Evolutionary conservation across 768 basidiomycete genomes (phyloP).

Genomic region (Leccinum boreale): DNA sequence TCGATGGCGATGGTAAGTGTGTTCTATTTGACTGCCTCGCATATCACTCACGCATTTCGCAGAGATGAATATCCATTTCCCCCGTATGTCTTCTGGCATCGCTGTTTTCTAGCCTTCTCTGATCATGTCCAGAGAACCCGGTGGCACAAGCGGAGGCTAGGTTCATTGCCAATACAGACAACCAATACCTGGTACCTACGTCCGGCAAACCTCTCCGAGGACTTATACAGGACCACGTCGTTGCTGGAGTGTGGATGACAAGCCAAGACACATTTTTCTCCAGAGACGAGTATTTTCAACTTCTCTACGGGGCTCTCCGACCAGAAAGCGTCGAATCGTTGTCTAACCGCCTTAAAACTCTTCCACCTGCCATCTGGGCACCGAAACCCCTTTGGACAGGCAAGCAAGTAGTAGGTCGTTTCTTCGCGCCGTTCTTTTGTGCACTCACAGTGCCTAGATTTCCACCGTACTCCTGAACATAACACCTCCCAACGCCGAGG

Average conservation of each 20-base stretch:
- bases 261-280: conserved; percentile 92
- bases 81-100: conserved; percentile 56
- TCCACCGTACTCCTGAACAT: conserved; percentile 93
- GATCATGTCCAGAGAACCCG: conserved; percentile 68
- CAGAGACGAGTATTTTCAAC: conserved; percentile 92
- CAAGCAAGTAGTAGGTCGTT: conserved; percentile 80
- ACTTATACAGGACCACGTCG: conserved; percentile 97
- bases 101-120: neutral
- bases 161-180: conserved; percentile 95
- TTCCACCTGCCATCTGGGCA: conserved; percentile 92
- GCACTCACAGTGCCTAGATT: conserved; percentile 49
- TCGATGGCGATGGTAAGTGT: conserved; percentile 81
- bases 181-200: conserved; percentile 98
- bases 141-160: conserved; percentile 92
- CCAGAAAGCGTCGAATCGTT: conserved; percentile 75
- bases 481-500: conserved; percentile 73
- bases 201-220: conserved; percentile 97
- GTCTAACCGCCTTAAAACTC: conserved; percentile 61
- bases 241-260: conserved; percentile 99
- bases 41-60: conserved; percentile 6
- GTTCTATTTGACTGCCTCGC: neutral
- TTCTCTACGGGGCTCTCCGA: conserved; percentile 89
- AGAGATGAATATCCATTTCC: conserved; percentile 99
- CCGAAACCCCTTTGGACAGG: conserved; percentile 94
- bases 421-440: neutral